Conservation (phyloP, 108 stramenopile species). For the Cyclotella cryptica region DNA sequence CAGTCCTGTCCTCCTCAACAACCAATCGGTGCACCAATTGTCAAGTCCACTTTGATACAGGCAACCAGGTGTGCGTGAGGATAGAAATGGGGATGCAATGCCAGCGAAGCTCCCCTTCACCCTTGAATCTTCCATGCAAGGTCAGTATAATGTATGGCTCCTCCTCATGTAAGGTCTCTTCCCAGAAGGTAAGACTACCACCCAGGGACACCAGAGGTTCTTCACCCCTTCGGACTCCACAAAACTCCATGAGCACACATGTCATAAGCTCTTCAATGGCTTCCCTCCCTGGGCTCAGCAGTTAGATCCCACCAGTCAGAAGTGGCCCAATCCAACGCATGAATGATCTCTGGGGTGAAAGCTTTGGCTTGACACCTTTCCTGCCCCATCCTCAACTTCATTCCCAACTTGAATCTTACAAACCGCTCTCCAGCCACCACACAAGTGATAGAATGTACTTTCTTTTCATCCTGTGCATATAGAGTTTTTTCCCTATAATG, state of each 20-base stretch:
- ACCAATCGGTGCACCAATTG: not conserved
- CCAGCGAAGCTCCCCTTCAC: too few relatives aligned
- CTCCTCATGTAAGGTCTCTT: too few relatives aligned
- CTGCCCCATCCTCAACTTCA: slow-evolving; percentile 13
- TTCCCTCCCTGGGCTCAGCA: not conserved
- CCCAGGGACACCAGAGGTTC: slow-evolving; percentile 23
- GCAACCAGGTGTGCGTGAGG: not conserved
- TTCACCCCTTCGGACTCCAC: slow-evolving; percentile 12
- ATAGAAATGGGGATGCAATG: not conserved
- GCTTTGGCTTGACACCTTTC: slow-evolving; percentile 7
- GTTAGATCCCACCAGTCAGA: not conserved
- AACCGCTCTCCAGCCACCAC: slow-evolving; percentile 8
- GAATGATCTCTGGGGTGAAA: not conserved
- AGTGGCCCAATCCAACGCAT: not conserved
- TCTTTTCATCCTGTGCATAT: too few relatives aligned
- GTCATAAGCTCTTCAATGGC: not conserved
- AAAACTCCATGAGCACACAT: slow-evolving; percentile 3
- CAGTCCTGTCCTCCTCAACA: not conserved
- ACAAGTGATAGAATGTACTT: too few relatives aligned
- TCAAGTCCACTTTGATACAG: slow-evolving; percentile 1
- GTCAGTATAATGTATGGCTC: slow-evolving; percentile 18
- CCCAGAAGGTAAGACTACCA: slow-evolving; percentile 21
- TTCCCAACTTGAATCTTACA: not conserved
- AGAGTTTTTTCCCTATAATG: not conserved
- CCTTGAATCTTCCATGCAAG: too few relatives aligned